Base-by-base conservation (phyloP, 2,329 filamentous ascomycete genomes). In the Microsporum audouinii region DNA sequence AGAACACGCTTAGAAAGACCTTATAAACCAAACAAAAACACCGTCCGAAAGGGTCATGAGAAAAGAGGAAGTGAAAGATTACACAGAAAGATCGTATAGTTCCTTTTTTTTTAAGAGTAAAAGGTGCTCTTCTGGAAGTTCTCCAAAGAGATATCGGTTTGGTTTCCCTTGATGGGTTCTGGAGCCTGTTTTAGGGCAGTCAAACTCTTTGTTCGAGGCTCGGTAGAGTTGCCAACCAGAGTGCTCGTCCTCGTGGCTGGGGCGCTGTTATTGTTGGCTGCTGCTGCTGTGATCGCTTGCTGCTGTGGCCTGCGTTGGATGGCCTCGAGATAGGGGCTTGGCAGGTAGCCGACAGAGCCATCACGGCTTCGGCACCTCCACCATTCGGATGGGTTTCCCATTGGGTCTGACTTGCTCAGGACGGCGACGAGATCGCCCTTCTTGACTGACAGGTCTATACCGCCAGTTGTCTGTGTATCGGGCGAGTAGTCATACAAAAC, bases 381-480 rank as follows among this genome's bases (percentile, higher is more conserved):
- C 94, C 94, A 99, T 71, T 99, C 92, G 59, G 88, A 94, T 3
- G 90, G 84, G 68, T 94, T 91, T 49, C 94, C 94, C 70, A 92
- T 84, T 0, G 94, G 94, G 69, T 99, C 94, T 17, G 85, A 88
- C 78, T 96, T 96, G 77, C 87, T 88, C 60, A 99, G 81, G 0
- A 99, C 91, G 31, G 94, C 94, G 14, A 99, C 91, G 59, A 97
- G 85, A 68, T 99, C 94, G 63, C 92, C 92, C 78, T 96, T 96
- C 77, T 89, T 91, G 29, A 95, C 92, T 39, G 89, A 86, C 12
- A 99, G 82, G 70, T 99, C 95, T 67, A 97, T 85, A 38, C 88
- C 89, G 63, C 86, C 77, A 23, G 80, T 80, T 49, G 73, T 71
- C 60, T 81, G 76, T 2, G 83, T 78, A 69, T 92, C 88, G 2